Evolutionary conservation across 116 monocot species (phyloP).

Genomic region (Thalassia testudinum): DNA sequence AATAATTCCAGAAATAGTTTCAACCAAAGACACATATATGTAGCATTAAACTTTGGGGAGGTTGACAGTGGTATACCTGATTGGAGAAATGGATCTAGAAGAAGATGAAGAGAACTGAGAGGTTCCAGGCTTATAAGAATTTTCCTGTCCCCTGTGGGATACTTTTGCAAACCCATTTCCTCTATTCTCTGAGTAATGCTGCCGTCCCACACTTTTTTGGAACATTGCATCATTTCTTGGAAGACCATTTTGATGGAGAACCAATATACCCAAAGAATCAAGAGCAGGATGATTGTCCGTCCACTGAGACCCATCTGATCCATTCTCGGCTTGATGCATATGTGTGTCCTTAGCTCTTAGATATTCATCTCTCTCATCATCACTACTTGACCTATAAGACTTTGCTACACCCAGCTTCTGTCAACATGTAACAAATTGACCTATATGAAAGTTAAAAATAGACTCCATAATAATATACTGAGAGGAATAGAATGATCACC

Average conservation of each 20-base stretch:
- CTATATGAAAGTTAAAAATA: no score
- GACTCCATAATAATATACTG: no score
- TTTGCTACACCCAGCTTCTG: conserved; percentile 41
- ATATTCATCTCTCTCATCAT: conserved; percentile 20
- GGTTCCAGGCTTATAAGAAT: conserved; percentile 20
- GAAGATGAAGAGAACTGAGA: conserved; percentile 69
- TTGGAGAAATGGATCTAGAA: conserved; percentile 73
- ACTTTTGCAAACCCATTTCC: conserved; percentile 31
- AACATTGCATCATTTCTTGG: conserved; percentile 18
- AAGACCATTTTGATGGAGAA: conserved; percentile 28
- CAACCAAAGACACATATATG: no score
- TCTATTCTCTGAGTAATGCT: conserved; percentile 24
- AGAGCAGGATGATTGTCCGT: conserved; percentile 14
- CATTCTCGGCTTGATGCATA: no score
- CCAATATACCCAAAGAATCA: conserved; percentile 17
- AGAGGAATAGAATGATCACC: no score
- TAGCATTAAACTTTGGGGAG: no score
- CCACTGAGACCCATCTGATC: conserved; percentile 4
- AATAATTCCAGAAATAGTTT: no score
- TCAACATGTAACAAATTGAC: conserved; percentile 1
- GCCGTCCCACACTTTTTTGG: conserved; percentile 6
- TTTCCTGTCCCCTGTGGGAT: conserved; percentile 21
- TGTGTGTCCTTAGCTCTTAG: neutral
- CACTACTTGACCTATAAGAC: conserved; percentile 15
- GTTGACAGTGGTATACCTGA: conserved; percentile 25